Percentiles rank a stretch among this genome's conserved stretches.
phyloP scores from a whole-genome alignment of 2,329 filamentous ascomycete species.

The Aspergillus eucalypticola region DNA sequence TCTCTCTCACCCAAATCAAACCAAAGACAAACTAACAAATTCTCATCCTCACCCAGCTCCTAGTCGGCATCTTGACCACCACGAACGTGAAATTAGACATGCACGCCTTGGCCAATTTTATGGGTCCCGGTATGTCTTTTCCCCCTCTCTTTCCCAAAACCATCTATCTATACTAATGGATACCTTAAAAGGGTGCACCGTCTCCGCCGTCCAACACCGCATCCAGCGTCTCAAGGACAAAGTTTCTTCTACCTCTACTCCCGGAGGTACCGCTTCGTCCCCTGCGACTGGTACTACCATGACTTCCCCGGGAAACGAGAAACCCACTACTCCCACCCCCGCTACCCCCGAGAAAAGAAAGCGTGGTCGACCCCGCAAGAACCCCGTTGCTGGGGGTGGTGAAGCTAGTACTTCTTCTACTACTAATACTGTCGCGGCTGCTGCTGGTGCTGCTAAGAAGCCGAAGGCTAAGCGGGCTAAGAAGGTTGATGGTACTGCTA shows the following conservation, averaged over 20 bases:
- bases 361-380: not conserved
- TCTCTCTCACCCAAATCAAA: not conserved
- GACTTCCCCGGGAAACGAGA: not conserved
- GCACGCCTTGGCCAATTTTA: slow-evolving; percentile 21
- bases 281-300: not conserved
- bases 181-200: slow-evolving; percentile 26
- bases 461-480: not conserved
- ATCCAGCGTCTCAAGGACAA: slow-evolving; percentile 23
- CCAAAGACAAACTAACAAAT: not conserved
- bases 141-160: not conserved
- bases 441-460: not conserved
- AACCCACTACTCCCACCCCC: not conserved
- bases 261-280: not conserved
- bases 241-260: not conserved
- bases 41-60: slow-evolving; percentile 17
- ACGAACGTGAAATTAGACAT: slow-evolving; percentile 21
- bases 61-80: slow-evolving; percentile 24
- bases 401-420: not conserved
- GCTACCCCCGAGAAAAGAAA: slow-evolving; percentile 9
- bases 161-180: not conserved
- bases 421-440: not conserved
- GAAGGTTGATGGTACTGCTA: not conserved
- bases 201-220: slow-evolving; percentile 25
- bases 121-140: slow-evolving; percentile 27
- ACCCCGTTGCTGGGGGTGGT: not conserved